These are phyloP conservation scores for Saturnispora zaruensis DNA, from an alignment of 805 yeast genomes.

Conservation along the genomic window DNA sequence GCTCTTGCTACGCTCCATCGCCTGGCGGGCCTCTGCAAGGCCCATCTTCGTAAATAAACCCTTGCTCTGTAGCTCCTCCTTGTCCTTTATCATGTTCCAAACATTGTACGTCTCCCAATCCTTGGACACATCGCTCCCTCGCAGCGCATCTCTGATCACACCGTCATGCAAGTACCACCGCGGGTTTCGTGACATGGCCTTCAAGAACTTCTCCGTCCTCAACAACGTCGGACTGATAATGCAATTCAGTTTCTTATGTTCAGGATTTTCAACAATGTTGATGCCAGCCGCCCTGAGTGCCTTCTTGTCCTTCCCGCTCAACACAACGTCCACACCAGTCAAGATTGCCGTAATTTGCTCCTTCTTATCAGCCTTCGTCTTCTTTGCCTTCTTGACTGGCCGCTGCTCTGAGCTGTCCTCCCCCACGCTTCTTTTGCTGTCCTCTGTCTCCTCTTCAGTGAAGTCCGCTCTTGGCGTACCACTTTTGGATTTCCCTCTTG, in stretches of 20 bases:
- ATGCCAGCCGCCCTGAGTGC: conserved; percentile 51
- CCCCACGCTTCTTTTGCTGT: not conserved
- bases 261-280: conserved; percentile 33
- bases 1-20: not conserved
- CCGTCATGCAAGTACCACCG: conserved; percentile 46
- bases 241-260: conserved; percentile 32
- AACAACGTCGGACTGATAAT: conserved; percentile 75
- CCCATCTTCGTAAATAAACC: conserved; percentile 7
- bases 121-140: not conserved
- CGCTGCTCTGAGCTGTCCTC: not conserved
- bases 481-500: not conserved
- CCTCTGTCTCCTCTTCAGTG: not conserved
- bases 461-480: not conserved
- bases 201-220: conserved; percentile 81
- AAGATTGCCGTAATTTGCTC: conserved; percentile 37
- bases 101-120: not conserved
- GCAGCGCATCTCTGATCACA: conserved; percentile 40
- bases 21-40: not conserved
- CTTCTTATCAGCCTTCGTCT: not conserved
- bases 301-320: conserved; percentile 36
- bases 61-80: conserved; percentile 26
- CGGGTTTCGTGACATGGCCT: conserved; percentile 51
- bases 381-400: not conserved
- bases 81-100: conserved; percentile 16
- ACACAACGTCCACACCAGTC: conserved; percentile 56